phyloP scores from a whole-genome alignment of 2,329 filamentous ascomycete species.

The Coniella lustricola region DNA sequence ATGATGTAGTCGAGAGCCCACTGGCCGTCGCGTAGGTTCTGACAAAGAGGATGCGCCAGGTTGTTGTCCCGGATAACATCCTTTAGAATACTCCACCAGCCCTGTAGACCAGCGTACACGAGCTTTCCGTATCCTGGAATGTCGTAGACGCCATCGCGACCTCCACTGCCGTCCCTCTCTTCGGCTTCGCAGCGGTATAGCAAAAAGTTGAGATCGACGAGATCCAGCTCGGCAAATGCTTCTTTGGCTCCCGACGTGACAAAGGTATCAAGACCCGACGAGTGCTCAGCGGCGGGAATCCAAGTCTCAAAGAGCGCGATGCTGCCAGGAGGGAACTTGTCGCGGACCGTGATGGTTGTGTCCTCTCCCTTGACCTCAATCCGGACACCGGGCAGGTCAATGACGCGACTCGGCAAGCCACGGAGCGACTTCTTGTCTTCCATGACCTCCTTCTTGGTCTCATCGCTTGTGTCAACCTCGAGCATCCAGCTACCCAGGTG shows the following conservation, averaged over 20 bases:
- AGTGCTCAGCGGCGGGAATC: constrained; percentile 82
- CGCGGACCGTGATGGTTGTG: constrained; percentile 72
- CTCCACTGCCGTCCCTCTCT: constrained; percentile 69
- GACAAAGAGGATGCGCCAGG: constrained; percentile 85
- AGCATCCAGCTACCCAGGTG: constrained; percentile 88
- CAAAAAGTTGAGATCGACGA: constrained; percentile 84
- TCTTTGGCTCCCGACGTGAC: constrained; percentile 74
- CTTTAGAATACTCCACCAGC: constrained; percentile 92
- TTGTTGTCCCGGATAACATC: constrained; percentile 83
- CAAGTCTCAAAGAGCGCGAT: constrained; percentile 95
- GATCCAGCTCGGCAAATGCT: constrained; percentile 66
- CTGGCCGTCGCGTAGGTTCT: constrained; percentile 83
- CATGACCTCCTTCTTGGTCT: constrained; percentile 57
- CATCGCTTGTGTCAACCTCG: constrained; percentile 72
- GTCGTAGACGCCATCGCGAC: constrained; percentile 79
- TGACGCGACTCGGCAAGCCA: constrained; percentile 77
- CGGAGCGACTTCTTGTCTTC: constrained; percentile 65
- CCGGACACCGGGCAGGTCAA: constrained; percentile 64
- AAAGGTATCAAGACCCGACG: constrained; percentile 74
- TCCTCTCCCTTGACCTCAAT: constrained; percentile 67
- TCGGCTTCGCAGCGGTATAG: constrained; percentile 90
- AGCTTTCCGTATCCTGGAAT: constrained; percentile 78
- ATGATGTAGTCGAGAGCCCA: constrained; percentile 90
- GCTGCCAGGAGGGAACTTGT: constrained; percentile 84
- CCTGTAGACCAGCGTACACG: constrained; percentile 94